These are phyloP conservation scores for Eimeria maxima DNA, from an alignment of 169 alveolate species.

Conservation along the genomic window DNA sequence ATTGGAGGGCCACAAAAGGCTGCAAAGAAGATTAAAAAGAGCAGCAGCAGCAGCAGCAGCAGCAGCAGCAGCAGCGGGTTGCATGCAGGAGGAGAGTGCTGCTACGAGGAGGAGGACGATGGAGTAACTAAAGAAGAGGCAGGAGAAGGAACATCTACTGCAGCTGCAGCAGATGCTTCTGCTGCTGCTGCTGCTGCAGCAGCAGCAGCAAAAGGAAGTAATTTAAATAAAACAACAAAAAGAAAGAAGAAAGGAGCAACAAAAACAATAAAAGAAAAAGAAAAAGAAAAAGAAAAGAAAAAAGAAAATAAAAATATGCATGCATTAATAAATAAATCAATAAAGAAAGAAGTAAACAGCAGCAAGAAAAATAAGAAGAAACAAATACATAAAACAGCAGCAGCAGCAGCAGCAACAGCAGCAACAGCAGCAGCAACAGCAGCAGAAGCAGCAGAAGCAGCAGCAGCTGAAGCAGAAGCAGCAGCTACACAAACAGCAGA, in stretches of 20 bases:
- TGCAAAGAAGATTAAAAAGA: background rate
- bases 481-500: too few relatives aligned
- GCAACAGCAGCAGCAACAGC: background rate
- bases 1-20: background rate
- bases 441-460: background rate
- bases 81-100: too few relatives aligned
- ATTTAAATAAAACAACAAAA: too few relatives aligned
- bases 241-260: too few relatives aligned
- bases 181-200: too few relatives aligned
- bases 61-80: slow-evolving; percentile 9
- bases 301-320: background rate
- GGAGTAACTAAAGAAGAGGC: too few relatives aligned
- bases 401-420: slow-evolving; percentile 1
- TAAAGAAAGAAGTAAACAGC: background rate
- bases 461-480: too few relatives aligned
- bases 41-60: background rate
- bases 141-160: too few relatives aligned
- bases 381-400: background rate
- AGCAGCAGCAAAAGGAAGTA: too few relatives aligned
- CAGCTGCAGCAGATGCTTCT: too few relatives aligned
- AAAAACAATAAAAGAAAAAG: background rate
- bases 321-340: background rate
- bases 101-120: too few relatives aligned
- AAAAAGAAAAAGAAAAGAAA: background rate
- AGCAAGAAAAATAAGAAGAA: background rate